These are phyloP conservation scores for Pestalotiopsis fici DNA, from an alignment of 2,329 filamentous ascomycete species.

Conservation along the genomic window DNA sequence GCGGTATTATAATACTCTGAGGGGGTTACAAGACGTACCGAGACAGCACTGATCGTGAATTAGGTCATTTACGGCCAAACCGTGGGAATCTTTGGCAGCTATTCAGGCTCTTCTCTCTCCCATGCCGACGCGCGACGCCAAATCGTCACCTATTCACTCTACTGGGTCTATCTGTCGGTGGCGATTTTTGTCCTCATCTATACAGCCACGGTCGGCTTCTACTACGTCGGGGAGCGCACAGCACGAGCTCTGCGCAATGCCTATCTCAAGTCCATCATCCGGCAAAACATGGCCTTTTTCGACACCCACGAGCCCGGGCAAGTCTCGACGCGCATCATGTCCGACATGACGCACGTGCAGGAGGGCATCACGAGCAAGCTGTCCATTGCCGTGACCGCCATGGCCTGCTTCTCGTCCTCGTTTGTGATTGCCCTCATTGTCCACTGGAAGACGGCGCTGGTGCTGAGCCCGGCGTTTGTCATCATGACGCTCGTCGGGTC, in stretches of 20 bases:
- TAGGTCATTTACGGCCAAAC: neutral
- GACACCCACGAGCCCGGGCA: constrained; percentile 23
- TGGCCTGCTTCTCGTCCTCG: constrained; percentile 38
- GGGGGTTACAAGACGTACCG: neutral
- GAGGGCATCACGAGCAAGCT: constrained; percentile 21
- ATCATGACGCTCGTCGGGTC: constrained; percentile 38
- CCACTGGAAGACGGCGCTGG: constrained; percentile 46
- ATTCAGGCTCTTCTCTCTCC: neutral
- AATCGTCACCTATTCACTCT: constrained; percentile 5
- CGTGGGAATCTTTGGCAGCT: neutral
- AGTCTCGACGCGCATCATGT: constrained; percentile 19
- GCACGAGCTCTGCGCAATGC: constrained; percentile 14
- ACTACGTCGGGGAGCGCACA: constrained; percentile 21
- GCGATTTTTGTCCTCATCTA: constrained; percentile 18
- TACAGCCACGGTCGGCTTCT: constrained; percentile 19
- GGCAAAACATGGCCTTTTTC: constrained; percentile 28
- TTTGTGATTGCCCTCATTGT: constrained; percentile 39
- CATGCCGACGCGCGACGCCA: neutral
- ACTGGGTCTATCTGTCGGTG: constrained; percentile 21
- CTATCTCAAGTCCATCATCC: constrained; percentile 21
- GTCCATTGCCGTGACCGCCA: constrained; percentile 10
- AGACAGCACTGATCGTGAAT: neutral
- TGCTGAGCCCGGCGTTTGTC: constrained; percentile 31
- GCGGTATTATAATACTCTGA: neutral
- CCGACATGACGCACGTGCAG: constrained; percentile 20